These are phyloP conservation scores for Alternaria tenuissima DNA, from an alignment of 2,329 filamentous ascomycete species.

Conservation along the genomic window DNA sequence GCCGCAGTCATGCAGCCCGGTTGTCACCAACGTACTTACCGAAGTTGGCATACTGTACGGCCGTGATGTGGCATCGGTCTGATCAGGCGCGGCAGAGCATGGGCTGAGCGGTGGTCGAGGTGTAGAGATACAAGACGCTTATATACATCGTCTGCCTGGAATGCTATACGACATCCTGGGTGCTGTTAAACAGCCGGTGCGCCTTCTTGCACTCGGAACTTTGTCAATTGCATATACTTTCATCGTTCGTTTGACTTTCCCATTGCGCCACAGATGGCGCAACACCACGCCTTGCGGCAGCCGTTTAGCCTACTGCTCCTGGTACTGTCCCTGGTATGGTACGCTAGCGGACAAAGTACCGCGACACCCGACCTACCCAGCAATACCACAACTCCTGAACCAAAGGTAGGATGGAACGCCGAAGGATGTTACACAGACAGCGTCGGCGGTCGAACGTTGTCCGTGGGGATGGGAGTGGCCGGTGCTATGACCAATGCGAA, in stretches of 20 bases:
- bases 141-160: conserved; percentile 7
- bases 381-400: conserved; percentile 32
- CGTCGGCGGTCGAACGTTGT: conserved; percentile 27
- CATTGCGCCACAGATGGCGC: conserved; percentile 8
- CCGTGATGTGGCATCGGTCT: neutral
- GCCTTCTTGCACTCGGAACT: conserved; percentile 3
- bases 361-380: neutral
- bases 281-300: conserved; percentile 2
- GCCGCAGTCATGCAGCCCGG: neutral
- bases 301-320: conserved; percentile 6
- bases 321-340: conserved; percentile 5
- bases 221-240: neutral
- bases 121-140: neutral
- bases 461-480: conserved; percentile 20
- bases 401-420: conserved; percentile 29
- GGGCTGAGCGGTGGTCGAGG: neutral
- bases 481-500: conserved; percentile 35
- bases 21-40: conserved; percentile 1
- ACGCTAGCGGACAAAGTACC: conserved; percentile 8
- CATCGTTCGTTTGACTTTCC: conserved; percentile 3
- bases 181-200: conserved; percentile 5
- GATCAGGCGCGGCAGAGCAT: conserved; percentile 6
- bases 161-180: neutral
- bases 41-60: neutral
- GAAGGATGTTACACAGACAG: conserved; percentile 37